These are phyloP conservation scores for Pythium plurisporium DNA, from an alignment of 352 stramenopile genomes.

Conservation along the genomic window DNA sequence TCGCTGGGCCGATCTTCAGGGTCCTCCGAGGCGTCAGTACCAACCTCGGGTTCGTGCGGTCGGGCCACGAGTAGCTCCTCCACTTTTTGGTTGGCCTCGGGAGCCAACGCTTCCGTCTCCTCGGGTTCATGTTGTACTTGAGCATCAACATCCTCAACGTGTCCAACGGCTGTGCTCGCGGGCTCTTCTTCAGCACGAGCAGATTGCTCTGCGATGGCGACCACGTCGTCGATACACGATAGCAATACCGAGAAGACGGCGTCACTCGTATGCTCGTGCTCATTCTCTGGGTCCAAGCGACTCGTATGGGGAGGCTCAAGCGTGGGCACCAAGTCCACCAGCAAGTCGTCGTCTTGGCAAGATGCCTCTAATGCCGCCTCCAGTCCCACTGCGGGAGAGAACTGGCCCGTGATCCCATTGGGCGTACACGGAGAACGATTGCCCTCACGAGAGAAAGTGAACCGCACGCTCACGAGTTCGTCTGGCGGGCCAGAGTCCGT, in stretches of 20 bases:
- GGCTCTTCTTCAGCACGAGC: not conserved
- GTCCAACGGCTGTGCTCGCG: too few species aligned
- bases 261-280: not conserved
- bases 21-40: too few species aligned
- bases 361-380: conserved; percentile 39
- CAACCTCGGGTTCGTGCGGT: too few species aligned
- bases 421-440: conserved; percentile 13
- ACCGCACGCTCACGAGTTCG: conserved; percentile 45
- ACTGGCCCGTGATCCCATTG: conserved; percentile 27
- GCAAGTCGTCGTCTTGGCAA: conserved; percentile 4
- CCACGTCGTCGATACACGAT: conserved; percentile 29
- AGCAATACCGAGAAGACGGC: conserved; percentile 24
- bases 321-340: not conserved
- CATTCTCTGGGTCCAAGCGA: conserved; percentile 7
- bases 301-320: conserved; percentile 6
- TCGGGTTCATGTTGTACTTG: too few species aligned
- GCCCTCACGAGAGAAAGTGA: conserved; percentile 45
- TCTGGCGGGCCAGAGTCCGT: conserved; percentile 22
- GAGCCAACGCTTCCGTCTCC: too few species aligned
- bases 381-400: conserved; percentile 51
- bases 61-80: too few species aligned
- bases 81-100: too few species aligned
- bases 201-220: not conserved
- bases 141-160: too few species aligned
- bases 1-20: too few species aligned